Percentiles rank a stretch among this genome's conserved stretches.
phyloP scores from a whole-genome alignment of 805 yeast species.

The Zygotorulaspora florentina region DNA sequence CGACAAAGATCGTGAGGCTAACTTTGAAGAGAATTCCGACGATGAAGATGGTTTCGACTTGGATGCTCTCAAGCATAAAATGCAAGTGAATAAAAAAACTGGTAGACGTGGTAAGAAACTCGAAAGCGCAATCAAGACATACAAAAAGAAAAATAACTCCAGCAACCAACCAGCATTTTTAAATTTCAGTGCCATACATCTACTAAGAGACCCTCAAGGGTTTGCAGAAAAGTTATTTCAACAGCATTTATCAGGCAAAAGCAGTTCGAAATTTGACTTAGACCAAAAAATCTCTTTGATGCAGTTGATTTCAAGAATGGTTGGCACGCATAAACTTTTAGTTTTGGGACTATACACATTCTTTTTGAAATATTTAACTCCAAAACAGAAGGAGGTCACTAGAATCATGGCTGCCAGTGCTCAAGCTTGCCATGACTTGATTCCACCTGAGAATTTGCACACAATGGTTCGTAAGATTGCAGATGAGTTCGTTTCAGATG shows the following conservation, averaged over 20 bases:
- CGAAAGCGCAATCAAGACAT: slow-evolving; percentile 63
- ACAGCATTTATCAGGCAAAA: slow-evolving; percentile 66
- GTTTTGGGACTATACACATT: slow-evolving; percentile 86
- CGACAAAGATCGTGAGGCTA: slow-evolving; percentile 73
- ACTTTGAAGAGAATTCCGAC: slow-evolving; percentile 63
- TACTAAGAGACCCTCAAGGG: slow-evolving; percentile 95
- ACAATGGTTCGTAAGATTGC: slow-evolving; percentile 88
- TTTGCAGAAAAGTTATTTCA: slow-evolving; percentile 84
- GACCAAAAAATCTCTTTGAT: slow-evolving; percentile 87
- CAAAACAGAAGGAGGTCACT: slow-evolving; percentile 91
- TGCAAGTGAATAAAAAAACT: slow-evolving; percentile 78
- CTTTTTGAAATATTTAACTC: slow-evolving; percentile 84
- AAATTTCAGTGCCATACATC: slow-evolving; percentile 91
- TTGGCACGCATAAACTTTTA: slow-evolving; percentile 92
- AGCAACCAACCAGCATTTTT: slow-evolving; percentile 51
- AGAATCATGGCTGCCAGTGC: slow-evolving; percentile 96
- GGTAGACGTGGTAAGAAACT: slow-evolving; percentile 76
- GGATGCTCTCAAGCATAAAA: slow-evolving; percentile 68
- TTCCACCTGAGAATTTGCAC: slow-evolving; percentile 87
- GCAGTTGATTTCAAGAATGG: slow-evolving; percentile 81
- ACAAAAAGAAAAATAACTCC: slow-evolving; percentile 58
- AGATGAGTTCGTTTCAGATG: slow-evolving; percentile 96
- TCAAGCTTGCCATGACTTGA: slow-evolving; percentile 93
- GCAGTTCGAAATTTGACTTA: slow-evolving; percentile 64
- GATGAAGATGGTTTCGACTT: slow-evolving; percentile 73